Base-by-base conservation (phyloP, 345 rosid genomes). In the Heritiera fomes region DNA sequence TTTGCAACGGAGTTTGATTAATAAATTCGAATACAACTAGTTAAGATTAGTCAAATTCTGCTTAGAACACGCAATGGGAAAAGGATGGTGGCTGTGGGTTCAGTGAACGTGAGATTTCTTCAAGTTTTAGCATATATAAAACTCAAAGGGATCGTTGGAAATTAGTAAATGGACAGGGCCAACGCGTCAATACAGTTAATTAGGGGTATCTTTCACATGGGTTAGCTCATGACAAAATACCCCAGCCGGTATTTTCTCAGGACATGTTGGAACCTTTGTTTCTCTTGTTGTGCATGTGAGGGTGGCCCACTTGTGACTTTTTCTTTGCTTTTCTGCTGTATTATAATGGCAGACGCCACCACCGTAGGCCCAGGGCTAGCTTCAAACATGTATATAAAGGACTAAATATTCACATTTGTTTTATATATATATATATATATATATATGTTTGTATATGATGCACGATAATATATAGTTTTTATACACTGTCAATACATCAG, bases 151-250 rank as follows among this genome's bases (percentile, higher is more conserved):
- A 34, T 45, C 17, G 52, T 20, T 67, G 72, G 43, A 67, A 43
- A n/a, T 67, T 41, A n/a, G 68, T 63, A 43, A n/a, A n/a, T 45
- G 52, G 5, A 20, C 1, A 45, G 32, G 53, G 52, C 15, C 14
- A 20, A 67, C 52, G 34, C 32, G 32, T 43, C 14, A 43, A 67
- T 5, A 43, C 17, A 4, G 52, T 43, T 43, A n/a, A 53, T 82
- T 13, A 87, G 91, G 96, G 85, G 84, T 49, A 89, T 88, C 40
- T 86, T 82, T 75, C 80, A 87, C 15, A 88, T 90, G 95, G 95
- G 70, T 73, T 14, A 52, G 18, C 18, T 52, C n/a, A 52, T 5
- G n/a, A 3, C 4, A 18, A 5, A 34, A 34, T 34, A 34, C 38
- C 38, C 38, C 38, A 34, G 38, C 38, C 38, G 38, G 38, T 34